A percentile compares a stretch with the other conserved stretches of the same genome.
Conservation (phyloP, 192 early-diverging fungal genomes). For the Chytriomyces sp. region DNA sequence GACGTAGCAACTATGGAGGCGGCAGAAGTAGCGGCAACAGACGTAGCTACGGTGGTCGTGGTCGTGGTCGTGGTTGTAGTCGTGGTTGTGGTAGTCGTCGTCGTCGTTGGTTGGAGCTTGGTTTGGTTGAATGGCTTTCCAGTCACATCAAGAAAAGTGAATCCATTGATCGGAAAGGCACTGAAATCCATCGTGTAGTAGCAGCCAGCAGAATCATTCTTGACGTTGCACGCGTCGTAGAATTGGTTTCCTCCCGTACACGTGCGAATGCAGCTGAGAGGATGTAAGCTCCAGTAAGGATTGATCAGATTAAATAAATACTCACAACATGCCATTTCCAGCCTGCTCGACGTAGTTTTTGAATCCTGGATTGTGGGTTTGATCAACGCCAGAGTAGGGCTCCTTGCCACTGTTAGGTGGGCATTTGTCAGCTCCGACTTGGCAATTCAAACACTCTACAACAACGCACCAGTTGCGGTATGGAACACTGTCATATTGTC, state of each 20-base stretch:
- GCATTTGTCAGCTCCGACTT: background rate
- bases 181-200: background rate
- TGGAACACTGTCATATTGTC: slow-evolving; percentile 25
- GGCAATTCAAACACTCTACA: background rate
- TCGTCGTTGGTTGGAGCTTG: background rate
- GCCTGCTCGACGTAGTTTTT: slow-evolving; percentile 35
- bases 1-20: background rate
- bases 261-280: slow-evolving; percentile 41
- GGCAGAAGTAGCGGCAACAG: slow-evolving; percentile 1
- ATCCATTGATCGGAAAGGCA: background rate
- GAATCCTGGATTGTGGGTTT: slow-evolving; percentile 11
- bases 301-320: slow-evolving; percentile 29
- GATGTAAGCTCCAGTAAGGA: too few relatives aligned
- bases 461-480: background rate
- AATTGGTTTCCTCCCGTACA: slow-evolving; percentile 9
- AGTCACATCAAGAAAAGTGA: background rate
- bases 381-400: slow-evolving; percentile 37
- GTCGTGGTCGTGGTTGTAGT: background rate
- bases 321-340: slow-evolving; percentile 42
- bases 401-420: slow-evolving; percentile 30
- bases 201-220: slow-evolving; percentile 15
- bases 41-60: background rate
- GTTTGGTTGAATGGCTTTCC: background rate
- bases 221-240: background rate
- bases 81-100: background rate